A percentile compares a stretch with the other conserved stretches of the same genome.
Conservation (phyloP, 2,329 filamentous ascomycete species). For the Colletotrichum neosansevieriae region DNA sequence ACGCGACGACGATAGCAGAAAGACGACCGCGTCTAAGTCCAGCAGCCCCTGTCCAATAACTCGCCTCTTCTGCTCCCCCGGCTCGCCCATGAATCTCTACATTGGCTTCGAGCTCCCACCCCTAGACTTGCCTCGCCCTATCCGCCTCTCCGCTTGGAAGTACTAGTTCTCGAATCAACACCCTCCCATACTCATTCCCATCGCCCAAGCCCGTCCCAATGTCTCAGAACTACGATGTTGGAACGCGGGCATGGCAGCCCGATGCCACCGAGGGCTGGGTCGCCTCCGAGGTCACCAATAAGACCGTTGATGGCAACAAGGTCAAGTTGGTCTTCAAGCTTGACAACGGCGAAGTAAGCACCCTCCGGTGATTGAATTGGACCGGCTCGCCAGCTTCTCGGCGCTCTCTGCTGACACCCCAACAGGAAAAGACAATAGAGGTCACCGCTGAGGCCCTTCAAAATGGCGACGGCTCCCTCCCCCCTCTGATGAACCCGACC, state of each 20-base stretch:
- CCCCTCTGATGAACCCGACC: slow-evolving; percentile 96
- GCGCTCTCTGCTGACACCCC: slow-evolving; percentile 27
- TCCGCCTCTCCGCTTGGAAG: slow-evolving; percentile 22
- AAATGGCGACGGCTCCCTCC: slow-evolving; percentile 81
- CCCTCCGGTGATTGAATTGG: neutral
- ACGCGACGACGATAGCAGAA: slow-evolving; percentile 2
- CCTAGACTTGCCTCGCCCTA: slow-evolving; percentile 34
- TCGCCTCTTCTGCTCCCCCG: slow-evolving; percentile 6
- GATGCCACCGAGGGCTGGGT: slow-evolving; percentile 97
- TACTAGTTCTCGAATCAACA: slow-evolving; percentile 33
- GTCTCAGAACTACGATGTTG: slow-evolving; percentile 96
- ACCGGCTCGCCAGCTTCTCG: neutral
- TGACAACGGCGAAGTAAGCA: slow-evolving; percentile 87
- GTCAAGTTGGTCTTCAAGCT: slow-evolving; percentile 89
- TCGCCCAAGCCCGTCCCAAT: slow-evolving; percentile 62
- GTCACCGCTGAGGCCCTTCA: slow-evolving; percentile 82
- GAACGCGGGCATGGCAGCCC: slow-evolving; percentile 98
- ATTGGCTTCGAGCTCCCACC: slow-evolving; percentile 32
- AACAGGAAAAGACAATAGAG: slow-evolving; percentile 81
- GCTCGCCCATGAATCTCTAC: slow-evolving; percentile 39
- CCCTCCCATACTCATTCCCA: slow-evolving; percentile 29
- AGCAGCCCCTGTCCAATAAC: slow-evolving; percentile 12
- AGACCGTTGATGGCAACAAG: slow-evolving; percentile 85
- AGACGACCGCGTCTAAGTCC: neutral
- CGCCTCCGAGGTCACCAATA: slow-evolving; percentile 92